phyloP scores from a whole-genome alignment of 441 rosid species.

The Eruca vesicaria region DNA sequence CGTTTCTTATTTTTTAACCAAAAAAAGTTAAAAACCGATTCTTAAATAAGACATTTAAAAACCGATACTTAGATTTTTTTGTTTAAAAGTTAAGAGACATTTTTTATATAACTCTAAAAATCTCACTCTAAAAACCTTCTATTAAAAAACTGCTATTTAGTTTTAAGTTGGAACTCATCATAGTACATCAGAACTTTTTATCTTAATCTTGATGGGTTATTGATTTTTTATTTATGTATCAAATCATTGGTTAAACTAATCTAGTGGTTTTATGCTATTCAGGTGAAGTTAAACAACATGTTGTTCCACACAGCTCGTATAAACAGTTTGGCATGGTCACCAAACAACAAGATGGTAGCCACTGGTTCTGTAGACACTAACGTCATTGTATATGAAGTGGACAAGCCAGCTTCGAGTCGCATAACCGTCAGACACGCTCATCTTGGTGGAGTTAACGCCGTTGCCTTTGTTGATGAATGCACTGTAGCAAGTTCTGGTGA shows the following conservation, averaged over 20 bases:
- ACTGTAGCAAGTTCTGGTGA: slow-evolving; percentile 82
- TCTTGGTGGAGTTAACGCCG: slow-evolving; percentile 83
- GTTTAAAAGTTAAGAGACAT: no score
- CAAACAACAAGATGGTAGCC: slow-evolving; percentile 73
- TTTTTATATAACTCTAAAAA: no score
- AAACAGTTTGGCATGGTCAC: slow-evolving; percentile 96
- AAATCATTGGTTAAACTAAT: neutral
- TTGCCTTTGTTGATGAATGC: slow-evolving; percentile 62
- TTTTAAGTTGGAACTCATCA: no score
- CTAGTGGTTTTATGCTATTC: neutral
- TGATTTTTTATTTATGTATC: no score
- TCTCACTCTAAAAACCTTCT: no score
- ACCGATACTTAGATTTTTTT: no score
- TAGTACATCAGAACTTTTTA: no score
- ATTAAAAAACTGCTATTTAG: no score
- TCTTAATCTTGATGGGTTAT: no score
- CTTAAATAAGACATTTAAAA: no score
- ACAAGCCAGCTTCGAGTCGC: slow-evolving; percentile 80
- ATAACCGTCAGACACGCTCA: slow-evolving; percentile 83
- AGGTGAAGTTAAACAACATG: slow-evolving; percentile 76
- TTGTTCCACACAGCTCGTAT: slow-evolving; percentile 89
- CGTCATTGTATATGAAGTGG: slow-evolving; percentile 77
- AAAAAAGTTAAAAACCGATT: no score
- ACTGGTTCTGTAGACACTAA: slow-evolving; percentile 94
- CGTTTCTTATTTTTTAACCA: no score